Evolutionary conservation across 805 yeast genomes (phyloP), one percentile per base, ranked within the genome.

Genomic region (Zygosaccharomyces pseudorouxii): DNA sequence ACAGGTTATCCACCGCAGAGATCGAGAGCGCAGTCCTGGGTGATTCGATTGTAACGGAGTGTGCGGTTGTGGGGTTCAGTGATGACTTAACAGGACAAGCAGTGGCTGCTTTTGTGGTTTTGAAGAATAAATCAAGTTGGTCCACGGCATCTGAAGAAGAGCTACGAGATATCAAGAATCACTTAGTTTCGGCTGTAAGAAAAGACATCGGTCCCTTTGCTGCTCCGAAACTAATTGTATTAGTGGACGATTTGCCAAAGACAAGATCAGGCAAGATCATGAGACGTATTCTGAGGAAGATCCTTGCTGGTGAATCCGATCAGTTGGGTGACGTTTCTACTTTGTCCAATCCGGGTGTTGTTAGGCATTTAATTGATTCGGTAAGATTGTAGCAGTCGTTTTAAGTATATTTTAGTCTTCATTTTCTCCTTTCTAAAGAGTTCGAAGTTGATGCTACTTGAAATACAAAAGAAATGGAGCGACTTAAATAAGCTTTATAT

Each of bases 41-140:
- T 67, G 86, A 84, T 68, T 69, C 74, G 20, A 71, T 76, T 42
- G 89, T 86, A 45, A 80, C 84, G 38, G 95, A 86, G 68, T 75
- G 84, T 59, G 95, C 95, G 5, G 95, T 85, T 47, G 89, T 86
- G 56, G 95, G 95, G 46, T 81, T 81, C 69, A 78, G 79, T 52
- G 92, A 86, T 66, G 92, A 86, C 59, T 74, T 86, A 67, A 86
- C 95, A 28, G 95, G 95, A 47, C 88, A 86, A 68, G 89, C 93
- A 3, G 90, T 86, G 48, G 83, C 86, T 47, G 90, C 95, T 1
- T 86, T 79, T 65, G 93, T 85, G 43, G 78, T 89, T 5, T 75
- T 86, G 62, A 85, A 86, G 69, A 78, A 76, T 53, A 77, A 62
- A 57, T 42, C 70, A 60, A 41, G 56, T 48, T 61, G 65, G 61